These are phyloP conservation scores for Hypoxylon sp. DNA, from an alignment of 2,329 filamentous ascomycete species.

Conservation along the genomic window DNA sequence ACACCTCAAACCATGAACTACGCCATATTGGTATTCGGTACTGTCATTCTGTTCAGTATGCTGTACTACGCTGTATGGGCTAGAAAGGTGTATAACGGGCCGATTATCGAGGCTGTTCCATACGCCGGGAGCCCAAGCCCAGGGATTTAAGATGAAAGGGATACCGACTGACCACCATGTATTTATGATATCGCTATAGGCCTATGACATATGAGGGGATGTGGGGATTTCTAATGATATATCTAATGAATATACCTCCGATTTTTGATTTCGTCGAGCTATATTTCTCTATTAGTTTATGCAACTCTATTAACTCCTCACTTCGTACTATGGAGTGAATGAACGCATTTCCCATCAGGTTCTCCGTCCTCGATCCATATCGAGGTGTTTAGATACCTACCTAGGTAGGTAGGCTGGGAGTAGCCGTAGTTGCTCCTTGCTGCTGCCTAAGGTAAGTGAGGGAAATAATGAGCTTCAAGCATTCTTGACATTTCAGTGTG, in stretches of 20 bases:
- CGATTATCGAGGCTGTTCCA: constrained; percentile 41
- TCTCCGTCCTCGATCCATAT: not conserved
- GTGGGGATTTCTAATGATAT: not conserved
- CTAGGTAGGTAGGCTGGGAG: too few species aligned
- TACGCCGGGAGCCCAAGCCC: constrained; percentile 5
- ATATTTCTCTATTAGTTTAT: not conserved
- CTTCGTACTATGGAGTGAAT: not conserved
- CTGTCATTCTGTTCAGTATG: constrained; percentile 46
- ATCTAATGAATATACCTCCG: not conserved
- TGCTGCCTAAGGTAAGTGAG: too few species aligned
- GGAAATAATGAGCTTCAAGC: not conserved
- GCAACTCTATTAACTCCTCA: not conserved
- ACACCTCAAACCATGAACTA: constrained; percentile 49
- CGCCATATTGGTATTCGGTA: constrained; percentile 44
- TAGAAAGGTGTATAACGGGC: constrained; percentile 45
- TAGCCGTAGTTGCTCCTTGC: too few species aligned
- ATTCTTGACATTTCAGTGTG: not conserved
- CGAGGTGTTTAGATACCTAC: not conserved
- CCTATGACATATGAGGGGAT: not conserved
- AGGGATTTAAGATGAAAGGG: not conserved
- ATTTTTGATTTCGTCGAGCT: not conserved
- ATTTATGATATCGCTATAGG: not conserved
- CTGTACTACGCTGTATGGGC: constrained; percentile 50
- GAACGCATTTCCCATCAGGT: not conserved
- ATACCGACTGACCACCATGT: not conserved